phyloP scores from a whole-genome alignment of 495 filamentous ascomycete species.

The Aspergillus asperescens region DNA sequence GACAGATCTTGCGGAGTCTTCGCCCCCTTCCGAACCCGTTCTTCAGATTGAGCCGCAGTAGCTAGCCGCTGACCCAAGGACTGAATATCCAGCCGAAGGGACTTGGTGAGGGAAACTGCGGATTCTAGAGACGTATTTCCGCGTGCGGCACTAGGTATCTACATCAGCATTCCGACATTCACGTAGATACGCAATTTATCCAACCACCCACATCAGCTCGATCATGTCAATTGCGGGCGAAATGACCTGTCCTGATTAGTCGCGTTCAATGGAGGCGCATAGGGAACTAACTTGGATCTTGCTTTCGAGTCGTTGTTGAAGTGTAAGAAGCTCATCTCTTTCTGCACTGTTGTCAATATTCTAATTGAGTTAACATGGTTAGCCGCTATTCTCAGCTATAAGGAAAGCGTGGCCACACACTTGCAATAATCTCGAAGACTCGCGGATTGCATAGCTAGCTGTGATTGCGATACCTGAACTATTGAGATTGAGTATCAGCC shows the following conservation, averaged over 20 bases:
- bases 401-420: conserved; percentile 33
- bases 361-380: conserved; percentile 32
- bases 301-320: conserved; percentile 72
- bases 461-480: conserved; percentile 88
- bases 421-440: conserved; percentile 76
- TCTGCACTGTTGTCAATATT: conserved; percentile 60
- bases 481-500: conserved; percentile 13
- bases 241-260: conserved; percentile 56
- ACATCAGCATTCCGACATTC: not conserved
- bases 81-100: conserved; percentile 84
- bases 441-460: conserved; percentile 74
- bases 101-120: conserved; percentile 78
- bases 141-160: conserved; percentile 66
- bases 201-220: conserved; percentile 67
- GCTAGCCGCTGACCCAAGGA: conserved; percentile 71
- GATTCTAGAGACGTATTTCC: conserved; percentile 94
- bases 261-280: not conserved
- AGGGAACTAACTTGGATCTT: conserved; percentile 67
- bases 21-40: conserved; percentile 48
- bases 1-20: conserved; percentile 45
- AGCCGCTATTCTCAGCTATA: not conserved
- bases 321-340: conserved; percentile 59
- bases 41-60: conserved; percentile 61
- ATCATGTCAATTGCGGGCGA: conserved; percentile 92
- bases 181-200: not conserved